Evolutionary conservation across 495 filamentous ascomycete species (phyloP), one percentile per base, ranked within the genome.

Genomic region (Staphylotrichum tortipilum): DNA sequence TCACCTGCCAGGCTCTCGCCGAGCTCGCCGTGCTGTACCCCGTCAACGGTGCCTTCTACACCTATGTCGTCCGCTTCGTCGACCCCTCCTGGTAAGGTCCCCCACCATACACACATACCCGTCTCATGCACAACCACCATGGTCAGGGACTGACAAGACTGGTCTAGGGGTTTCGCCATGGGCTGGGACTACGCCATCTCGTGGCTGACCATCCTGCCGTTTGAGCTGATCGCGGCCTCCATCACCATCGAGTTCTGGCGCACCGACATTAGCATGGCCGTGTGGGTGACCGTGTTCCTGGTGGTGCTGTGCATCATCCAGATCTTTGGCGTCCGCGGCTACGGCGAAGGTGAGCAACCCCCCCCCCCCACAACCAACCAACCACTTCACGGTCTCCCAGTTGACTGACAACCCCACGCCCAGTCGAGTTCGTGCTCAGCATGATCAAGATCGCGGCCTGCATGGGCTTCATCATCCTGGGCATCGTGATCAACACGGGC

Each of bases 21-120:
- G 83, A 87, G 66, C 56, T 87, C 49, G 81, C 82, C 30, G 76
- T 84, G 35, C 62, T 84, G 58, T 85, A 79, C 46, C 83, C 83
- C 10, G 72, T 83, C 50, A 79, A 79, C 40, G 83, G 73, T 29
- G 66, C 71, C 46, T 68, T 76, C 55, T 74, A 70, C 37, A 68
- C 82, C 22, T 84, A 84, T 38, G 78, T 82, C 39, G 69, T 82
- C 50, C 77, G 83, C 51, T 82, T 88, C 54, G 71, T 86, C 49
- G 80, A 85, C 53, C 78, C 81, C 22, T 80, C 81, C 52, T 77
- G 88, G 73, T 63, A 53, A 35, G 64, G 47, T 10, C 11, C 12
- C 5, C 29, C 19, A n/a, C 34, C 14, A 3, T 8, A 21, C n/a
- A n/a, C n/a, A n/a, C n/a, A n/a, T n/a, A n/a, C n/a, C n/a, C n/a